Conservation (phyloP, 106 monocot genomes). For the Narthecium ossifragum region DNA sequence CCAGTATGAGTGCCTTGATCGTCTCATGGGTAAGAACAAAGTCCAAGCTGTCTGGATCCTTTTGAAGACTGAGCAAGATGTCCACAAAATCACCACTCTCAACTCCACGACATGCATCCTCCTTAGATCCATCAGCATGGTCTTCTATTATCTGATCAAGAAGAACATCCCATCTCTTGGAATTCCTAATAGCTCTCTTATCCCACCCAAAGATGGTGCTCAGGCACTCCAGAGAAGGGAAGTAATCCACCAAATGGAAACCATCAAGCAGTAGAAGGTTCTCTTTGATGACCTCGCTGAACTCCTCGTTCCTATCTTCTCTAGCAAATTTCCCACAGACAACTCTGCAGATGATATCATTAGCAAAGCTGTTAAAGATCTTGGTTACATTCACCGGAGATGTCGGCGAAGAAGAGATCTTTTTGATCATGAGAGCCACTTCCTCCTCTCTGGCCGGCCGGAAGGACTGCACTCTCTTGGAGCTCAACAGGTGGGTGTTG, state of each 20-base stretch:
- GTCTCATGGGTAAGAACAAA: not conserved
- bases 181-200: not conserved
- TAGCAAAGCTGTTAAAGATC: slow-evolving; percentile 6
- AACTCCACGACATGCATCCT: not conserved
- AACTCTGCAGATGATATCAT: slow-evolving; percentile 5
- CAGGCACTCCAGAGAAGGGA: slow-evolving; percentile 10
- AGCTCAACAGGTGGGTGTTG: slow-evolving; percentile 6
- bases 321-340: not conserved
- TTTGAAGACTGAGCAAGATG: slow-evolving; percentile 15
- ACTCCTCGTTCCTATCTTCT: not conserved
- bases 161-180: not conserved
- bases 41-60: not conserved
- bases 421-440: slow-evolving; percentile 4
- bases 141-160: slow-evolving; percentile 13
- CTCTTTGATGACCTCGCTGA: slow-evolving; percentile 1
- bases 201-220: slow-evolving; percentile 1
- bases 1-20: slow-evolving; percentile 1
- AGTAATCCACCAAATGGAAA: slow-evolving; percentile 3
- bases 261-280: not conserved
- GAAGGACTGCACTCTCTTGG: slow-evolving; percentile 13
- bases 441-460: slow-evolving; percentile 13
- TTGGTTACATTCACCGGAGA: slow-evolving; percentile 2
- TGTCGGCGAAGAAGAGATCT: not conserved
- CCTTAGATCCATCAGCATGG: not conserved
- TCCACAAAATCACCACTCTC: slow-evolving; percentile 11